Base-by-base conservation (phyloP, 1,284 basidiomycete genomes). In the Athelia psychrophila region DNA sequence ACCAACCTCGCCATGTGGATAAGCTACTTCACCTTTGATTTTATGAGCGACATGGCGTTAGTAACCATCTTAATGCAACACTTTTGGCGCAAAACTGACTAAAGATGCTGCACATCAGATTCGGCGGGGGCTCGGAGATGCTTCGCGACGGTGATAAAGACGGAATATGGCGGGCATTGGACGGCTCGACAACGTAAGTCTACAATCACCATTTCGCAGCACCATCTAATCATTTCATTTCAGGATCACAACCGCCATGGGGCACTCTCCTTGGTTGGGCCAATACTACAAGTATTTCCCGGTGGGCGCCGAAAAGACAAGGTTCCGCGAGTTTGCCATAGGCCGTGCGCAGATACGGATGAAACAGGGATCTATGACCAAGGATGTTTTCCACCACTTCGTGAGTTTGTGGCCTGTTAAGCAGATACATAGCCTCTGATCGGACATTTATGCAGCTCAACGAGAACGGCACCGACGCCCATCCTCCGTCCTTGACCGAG, bases 361-460 rank as follows among this genome's bases (percentile, higher is more conserved):
- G 5, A 5, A 30, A 30, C 51, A 57, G 24, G 66, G 67, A 1
- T 68, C 67, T 12, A 44, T 55, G 8, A 56, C 63, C n/a, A 75
- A 73, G 52, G 77, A 78, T 55, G 60, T 78, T 9, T 78, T 74
- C 59, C 70, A 75, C 56, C 68, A 78, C 56, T 56, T 78, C 19
- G 76, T 77, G 52, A 3, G 54, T 56, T 57, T 44, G 24, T 24
- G 46, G n/a, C 13, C 48, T 47, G 40, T 52, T 5, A 44, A 4
- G 48, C 15, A 44, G 44, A 35, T 30, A 16, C n/a, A 12, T 22
- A 13, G 13, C 30, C 40, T 2, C 36, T 44, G 2, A n/a, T 42
- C 12, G 9, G 22, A 36, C 15, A 46, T 51, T 6, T 6, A 30
- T 13, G 13, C 47, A 76, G 73, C 73, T 67, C 33, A 68, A 73